These are phyloP conservation scores for Aphanocladium album DNA, from an alignment of 2,329 filamentous ascomycete genomes.

Conservation along the genomic window DNA sequence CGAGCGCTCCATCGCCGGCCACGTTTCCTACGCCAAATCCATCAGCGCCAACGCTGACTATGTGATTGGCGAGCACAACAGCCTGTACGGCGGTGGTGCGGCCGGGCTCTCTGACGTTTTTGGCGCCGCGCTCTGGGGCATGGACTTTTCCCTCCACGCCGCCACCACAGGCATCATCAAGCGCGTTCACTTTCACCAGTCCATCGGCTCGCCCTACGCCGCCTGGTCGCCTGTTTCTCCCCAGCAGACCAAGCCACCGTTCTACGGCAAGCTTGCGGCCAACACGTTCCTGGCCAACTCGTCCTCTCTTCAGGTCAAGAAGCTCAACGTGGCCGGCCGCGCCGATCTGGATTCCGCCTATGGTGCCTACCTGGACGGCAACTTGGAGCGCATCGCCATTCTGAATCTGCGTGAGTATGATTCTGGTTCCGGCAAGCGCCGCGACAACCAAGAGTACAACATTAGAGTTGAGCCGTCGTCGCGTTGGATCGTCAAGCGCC, in stretches of 20 bases:
- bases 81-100: conserved; percentile 32
- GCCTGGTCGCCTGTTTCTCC: conserved; percentile 17
- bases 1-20: conserved; percentile 26
- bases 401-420: conserved; percentile 19
- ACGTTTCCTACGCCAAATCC: conserved; percentile 18
- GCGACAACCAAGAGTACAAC: conserved; percentile 14
- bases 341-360: conserved; percentile 19
- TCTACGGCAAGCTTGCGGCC: conserved; percentile 21
- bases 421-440: not conserved
- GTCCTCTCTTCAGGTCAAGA: conserved; percentile 12
- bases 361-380: conserved; percentile 17
- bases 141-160: conserved; percentile 38
- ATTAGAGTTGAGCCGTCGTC: conserved; percentile 14
- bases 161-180: conserved; percentile 29
- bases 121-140: conserved; percentile 44
- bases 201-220: conserved; percentile 20
- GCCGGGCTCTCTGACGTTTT: conserved; percentile 41
- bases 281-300: conserved; percentile 18
- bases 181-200: conserved; percentile 38
- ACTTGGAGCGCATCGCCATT: conserved; percentile 17
- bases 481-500: conserved; percentile 15
- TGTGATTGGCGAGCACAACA: conserved; percentile 45
- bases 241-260: conserved; percentile 18
- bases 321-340: conserved; percentile 11
- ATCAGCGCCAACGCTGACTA: conserved; percentile 26